phyloP scores from a whole-genome alignment of 371 early-diverging fungal species.

The Mucor indicus region DNA sequence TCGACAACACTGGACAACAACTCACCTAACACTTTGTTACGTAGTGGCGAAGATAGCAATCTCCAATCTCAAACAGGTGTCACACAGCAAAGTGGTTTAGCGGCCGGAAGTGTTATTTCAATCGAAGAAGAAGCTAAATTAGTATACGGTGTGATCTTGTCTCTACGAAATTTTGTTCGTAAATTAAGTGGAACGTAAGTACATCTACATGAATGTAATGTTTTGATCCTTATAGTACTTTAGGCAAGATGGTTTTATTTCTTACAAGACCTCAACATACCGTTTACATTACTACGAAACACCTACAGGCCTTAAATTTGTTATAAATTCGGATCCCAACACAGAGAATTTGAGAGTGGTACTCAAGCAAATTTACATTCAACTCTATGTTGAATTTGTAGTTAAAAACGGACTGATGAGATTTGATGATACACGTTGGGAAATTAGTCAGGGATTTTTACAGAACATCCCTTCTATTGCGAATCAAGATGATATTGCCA shows the following conservation, averaged over 20 bases:
- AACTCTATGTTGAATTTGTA: conserved; percentile 90
- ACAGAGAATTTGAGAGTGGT: conserved; percentile 64
- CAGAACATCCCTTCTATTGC: conserved; percentile 6
- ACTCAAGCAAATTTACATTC: conserved; percentile 77
- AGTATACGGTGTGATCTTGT: conserved; percentile 90
- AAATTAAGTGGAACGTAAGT: conserved; percentile 62
- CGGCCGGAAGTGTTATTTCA: conserved; percentile 59
- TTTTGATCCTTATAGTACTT: neutral
- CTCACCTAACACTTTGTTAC: conserved; percentile 3
- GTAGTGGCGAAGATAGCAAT: conserved; percentile 24
- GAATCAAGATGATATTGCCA: conserved; percentile 6
- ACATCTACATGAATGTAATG: neutral
- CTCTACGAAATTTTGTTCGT: conserved; percentile 82
- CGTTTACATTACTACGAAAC: conserved; percentile 90
- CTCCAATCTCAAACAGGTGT: conserved; percentile 16
- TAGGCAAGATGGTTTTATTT: conserved; percentile 72
- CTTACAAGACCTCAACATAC: conserved; percentile 81
- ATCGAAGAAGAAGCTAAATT: conserved; percentile 89
- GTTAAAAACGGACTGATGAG: conserved; percentile 75
- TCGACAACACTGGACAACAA: conserved; percentile 8
- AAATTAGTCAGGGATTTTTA: conserved; percentile 39
- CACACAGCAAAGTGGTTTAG: conserved; percentile 40
- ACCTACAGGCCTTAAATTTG: conserved; percentile 82
- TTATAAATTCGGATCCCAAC: conserved; percentile 80
- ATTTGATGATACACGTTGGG: conserved; percentile 55